Base-by-base conservation (phyloP, 2,329 filamentous ascomycete genomes). In the Trichoderma sp. region DNA sequence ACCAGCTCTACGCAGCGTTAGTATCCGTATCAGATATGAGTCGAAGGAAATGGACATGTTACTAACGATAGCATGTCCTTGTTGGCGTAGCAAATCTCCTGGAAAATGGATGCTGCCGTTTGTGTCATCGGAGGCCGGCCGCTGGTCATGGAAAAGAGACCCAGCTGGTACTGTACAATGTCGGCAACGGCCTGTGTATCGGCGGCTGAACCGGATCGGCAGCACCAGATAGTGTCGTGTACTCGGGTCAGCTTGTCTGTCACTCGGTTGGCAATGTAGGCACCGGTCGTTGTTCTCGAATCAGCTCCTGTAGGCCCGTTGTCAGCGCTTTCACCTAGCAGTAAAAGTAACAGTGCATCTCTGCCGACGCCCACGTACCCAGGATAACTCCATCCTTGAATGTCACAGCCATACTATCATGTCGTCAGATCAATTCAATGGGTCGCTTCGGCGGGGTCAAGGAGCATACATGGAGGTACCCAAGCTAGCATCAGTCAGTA, bases 191-290 rank as follows among this genome's bases (percentile, higher is more conserved):
- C 96, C 84, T 99, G 96, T 72, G 96, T 99, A 81, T 99, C 96
- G 76, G 96, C 96, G 36, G 96, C 96, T 30, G 96, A 99, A 66
- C 96, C 96, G 73, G 96, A 98, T 79, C 96, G 92, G 86, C 96
- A 99, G 86, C 96, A 99, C 96, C 96, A 99, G 84, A 99, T 98
- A 72, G 95, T 98, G 83, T 99, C 96, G 85, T 97, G 93, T 73
- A 99, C 95, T 86, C 95, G 93, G 79, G 96, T 99, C 81, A 99
- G 91, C 88, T 99, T 99, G 88, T 99, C 96, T 75, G 96, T 99
- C 76, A 99, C 96, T 87, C 96, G 92, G 84, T 99, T 99, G 78
- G 96, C 96, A 80, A 99, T 98, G 88, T 98, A 99, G 77, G 95
- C 91, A 78, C 96, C 96, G 70, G 95, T 99, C 61, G 96, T 99